phyloP scores from a whole-genome alignment of 2,329 filamentous ascomycete genomes.

The Meredithiella fracta region DNA sequence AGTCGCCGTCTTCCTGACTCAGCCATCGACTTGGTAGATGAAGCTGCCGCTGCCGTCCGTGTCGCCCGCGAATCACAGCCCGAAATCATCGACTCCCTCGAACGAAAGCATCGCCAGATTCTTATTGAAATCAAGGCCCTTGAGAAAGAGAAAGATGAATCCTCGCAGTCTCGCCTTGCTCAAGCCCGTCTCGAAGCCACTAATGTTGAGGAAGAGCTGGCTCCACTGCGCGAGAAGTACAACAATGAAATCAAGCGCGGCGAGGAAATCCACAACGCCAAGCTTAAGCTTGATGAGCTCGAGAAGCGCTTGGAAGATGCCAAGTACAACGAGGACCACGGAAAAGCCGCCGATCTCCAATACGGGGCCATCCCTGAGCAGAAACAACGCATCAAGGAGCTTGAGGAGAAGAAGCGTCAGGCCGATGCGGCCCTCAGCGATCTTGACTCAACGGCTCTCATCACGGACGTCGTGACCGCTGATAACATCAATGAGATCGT shows the following conservation, averaged over 20 bases:
- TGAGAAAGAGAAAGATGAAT: slow-evolving; percentile 84
- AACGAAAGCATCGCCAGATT: slow-evolving; percentile 75
- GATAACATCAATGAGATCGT: slow-evolving; percentile 99
- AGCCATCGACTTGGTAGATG: slow-evolving; percentile 89
- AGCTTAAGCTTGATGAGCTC: slow-evolving; percentile 82
- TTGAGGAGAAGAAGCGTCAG: slow-evolving; percentile 65
- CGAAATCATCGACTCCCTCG: slow-evolving; percentile 85
- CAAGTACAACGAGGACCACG: slow-evolving; percentile 69
- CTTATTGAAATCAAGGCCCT: slow-evolving; percentile 96
- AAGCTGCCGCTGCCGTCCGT: slow-evolving; percentile 88
- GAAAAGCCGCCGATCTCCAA: slow-evolving; percentile 79
- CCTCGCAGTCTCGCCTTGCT: slow-evolving; percentile 66
- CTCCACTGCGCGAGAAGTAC: slow-evolving; percentile 87
- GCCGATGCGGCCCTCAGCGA: slow-evolving; percentile 56
- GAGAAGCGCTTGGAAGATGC: slow-evolving; percentile 87
- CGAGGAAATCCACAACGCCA: slow-evolving; percentile 83
- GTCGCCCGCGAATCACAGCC: slow-evolving; percentile 93
- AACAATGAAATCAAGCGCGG: slow-evolving; percentile 82
- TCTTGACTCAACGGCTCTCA: slow-evolving; percentile 48
- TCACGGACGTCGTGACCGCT: slow-evolving; percentile 85
- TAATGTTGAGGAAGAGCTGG: slow-evolving; percentile 85
- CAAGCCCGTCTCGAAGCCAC: slow-evolving; percentile 79
- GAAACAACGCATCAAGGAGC: slow-evolving; percentile 57
- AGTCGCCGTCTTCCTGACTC: slow-evolving; percentile 84
- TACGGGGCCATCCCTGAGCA: slow-evolving; percentile 97